Base-by-base conservation (phyloP, 257 asterid genomes). In the Fraxinus pennsylvanica region DNA sequence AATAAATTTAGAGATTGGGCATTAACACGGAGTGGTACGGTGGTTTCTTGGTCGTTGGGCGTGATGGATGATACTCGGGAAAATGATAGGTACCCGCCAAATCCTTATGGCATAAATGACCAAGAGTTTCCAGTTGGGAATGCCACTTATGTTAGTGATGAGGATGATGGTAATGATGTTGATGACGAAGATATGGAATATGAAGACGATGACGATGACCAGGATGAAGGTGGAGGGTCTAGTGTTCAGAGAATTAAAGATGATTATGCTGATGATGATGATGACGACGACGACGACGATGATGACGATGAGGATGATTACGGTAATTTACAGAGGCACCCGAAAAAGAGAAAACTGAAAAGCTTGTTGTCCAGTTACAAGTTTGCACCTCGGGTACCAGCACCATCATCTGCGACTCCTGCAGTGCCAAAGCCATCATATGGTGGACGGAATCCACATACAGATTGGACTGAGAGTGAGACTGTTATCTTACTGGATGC, bases 401-500 rank as follows among this genome's bases (percentile, higher is more conserved):
- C 94, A 1, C 84, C 88, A 22, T 35, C 87, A 1, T 68, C 88
- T 3, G 81, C 80, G 1, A 21, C 84, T 8, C 81, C 84, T 29
- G 65, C 87, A 1, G 77, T 74, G 35, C 82, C 90, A 0, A 92
- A 92, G 85, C 83, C 89, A 3, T 79, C 92, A 0, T 82, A 82
- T 43, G 96, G 96, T 19, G 96, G 98, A 1, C 87, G 98, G 22
- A 93, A 91, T 77, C 93, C 98, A 1, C 91, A 87, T 72, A 87
- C 97, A 1, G 97, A 93, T 82, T 95, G 99, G 99, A 88, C 94
- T 5, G 98, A 95, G 87, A 89, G 83, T 7, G 98, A 93, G 85
- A 91, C 97, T 1, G 84, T 90, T 45, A 72, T 87, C 78, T 76
- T 95, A 36, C 92, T 95, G 0, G 92, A 88, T 33, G 91, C 97